A percentile compares a stretch with the other conserved stretches of the same genome.
These are phyloP conservation scores for Cladobotryum protrusum DNA, from an alignment of 2,329 filamentous ascomycete genomes.

Conservation along the genomic window DNA sequence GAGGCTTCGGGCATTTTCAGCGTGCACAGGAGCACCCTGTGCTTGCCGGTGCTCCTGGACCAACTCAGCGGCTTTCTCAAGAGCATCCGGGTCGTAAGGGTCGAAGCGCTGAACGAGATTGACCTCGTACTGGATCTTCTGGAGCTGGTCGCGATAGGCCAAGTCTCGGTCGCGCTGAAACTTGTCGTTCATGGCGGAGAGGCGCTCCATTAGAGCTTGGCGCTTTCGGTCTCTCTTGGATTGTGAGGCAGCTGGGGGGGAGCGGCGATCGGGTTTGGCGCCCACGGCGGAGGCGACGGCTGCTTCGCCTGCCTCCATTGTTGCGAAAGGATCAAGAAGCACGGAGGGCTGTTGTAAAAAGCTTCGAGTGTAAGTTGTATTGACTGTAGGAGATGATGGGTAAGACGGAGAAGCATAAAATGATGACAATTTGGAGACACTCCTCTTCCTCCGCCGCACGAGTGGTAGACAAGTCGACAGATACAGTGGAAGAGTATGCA, in stretches of 20 bases:
- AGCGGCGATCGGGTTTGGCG: conserved; percentile 31
- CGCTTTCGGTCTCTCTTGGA: conserved; percentile 91
- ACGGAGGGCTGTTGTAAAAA: no score
- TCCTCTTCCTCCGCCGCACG: no score
- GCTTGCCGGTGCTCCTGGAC: conserved; percentile 49
- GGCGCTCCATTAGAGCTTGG: conserved; percentile 72
- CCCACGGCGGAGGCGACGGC: conserved; percentile 26
- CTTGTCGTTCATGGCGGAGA: conserved; percentile 67
- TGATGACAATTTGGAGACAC: no score
- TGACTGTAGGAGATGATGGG: no score
- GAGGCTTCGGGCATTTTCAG: conserved; percentile 47
- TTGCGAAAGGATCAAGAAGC: not conserved
- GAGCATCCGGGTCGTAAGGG: conserved; percentile 64
- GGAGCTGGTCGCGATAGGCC: conserved; percentile 82
- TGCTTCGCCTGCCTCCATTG: conserved; percentile 36
- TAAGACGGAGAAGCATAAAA: no score
- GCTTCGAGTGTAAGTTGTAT: no score
- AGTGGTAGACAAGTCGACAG: no score
- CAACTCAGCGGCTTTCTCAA: conserved; percentile 64
- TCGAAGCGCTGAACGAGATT: conserved; percentile 79
- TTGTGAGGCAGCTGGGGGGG: conserved; percentile 34
- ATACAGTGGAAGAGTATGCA: no score
- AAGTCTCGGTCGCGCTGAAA: conserved; percentile 76
- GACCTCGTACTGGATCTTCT: conserved; percentile 88
- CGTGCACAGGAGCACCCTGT: conserved; percentile 31